Base-by-base conservation (phyloP, 2,329 filamentous ascomycete genomes). In the Nemania diffusa region DNA sequence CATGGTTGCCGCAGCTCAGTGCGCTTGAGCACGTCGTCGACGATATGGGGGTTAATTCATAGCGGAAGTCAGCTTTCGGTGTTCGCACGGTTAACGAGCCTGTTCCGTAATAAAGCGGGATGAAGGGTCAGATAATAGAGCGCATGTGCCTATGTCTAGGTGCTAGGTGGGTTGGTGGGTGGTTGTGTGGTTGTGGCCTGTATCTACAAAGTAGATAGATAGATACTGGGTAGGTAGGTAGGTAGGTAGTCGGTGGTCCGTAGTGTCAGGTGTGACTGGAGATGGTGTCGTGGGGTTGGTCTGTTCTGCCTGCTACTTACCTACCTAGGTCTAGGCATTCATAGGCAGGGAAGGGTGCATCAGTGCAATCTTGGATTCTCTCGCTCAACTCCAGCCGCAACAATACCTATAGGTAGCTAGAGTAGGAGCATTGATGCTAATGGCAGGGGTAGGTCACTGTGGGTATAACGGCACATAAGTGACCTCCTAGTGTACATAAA, bases 1-100 rank as follows among this genome's bases (percentile, higher is more conserved):
- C 86, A 88, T 89, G 80, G 75, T 81, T 78, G 78, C 69, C 65
- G 71, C 62, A 40, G 71, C 66, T 69, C 71, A 70, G 69, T 62
- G 67, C 68, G 73, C 66, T 74, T 68, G 66, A 73, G 73, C 69
- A 74, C 72, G 75, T 73, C 58, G 72, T 67, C 69, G 63, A 57
- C 58, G 60, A 64, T 56, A 34, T 57, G 68, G 66, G 67, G 60
- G 64, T 75, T 69, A 78, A 74, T 76, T 74, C 75, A 77, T 77
- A 71, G 72, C 75, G 73, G 69, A 62, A 34, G 60, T 13, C 24
- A 46, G 46, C 32, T 13, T 15, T 46, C 8, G 37, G 56, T 22
- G 57, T 44, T 22, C 37, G 46, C 66, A 52, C 50, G 40, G 57
- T n/a, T 20, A n/a, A 50, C 51, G 27, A 56, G 55, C 50, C 32